Evolutionary conservation across 768 basidiomycete genomes (phyloP).

Genomic region (Suillus americanus): DNA sequence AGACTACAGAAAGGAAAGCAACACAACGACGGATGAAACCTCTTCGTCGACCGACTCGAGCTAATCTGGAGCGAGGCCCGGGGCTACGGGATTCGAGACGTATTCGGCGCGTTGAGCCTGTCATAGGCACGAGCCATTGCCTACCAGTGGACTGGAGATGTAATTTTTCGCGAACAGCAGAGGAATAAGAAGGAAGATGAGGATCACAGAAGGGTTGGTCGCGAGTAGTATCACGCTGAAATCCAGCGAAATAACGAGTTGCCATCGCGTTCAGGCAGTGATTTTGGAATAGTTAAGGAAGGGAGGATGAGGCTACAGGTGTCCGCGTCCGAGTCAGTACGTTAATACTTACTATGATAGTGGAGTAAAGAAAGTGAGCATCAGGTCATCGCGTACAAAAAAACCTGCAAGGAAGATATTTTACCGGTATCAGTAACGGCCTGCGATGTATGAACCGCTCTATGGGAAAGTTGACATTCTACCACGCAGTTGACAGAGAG

Average conservation of each 20-base stretch:
- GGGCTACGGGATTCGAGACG: constrained; percentile 59
- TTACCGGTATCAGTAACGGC: constrained; percentile 1
- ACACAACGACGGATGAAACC: constrained; percentile 54
- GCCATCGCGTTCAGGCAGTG: background rate
- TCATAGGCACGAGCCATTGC: constrained; percentile 55
- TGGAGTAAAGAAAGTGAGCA: constrained; percentile 5
- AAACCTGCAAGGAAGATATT: constrained; percentile 6
- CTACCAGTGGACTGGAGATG: constrained; percentile 29
- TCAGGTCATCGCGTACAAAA: background rate
- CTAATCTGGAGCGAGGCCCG: constrained; percentile 42
- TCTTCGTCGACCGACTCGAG: constrained; percentile 52
- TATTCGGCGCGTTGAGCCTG: constrained; percentile 56
- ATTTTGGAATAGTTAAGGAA: background rate
- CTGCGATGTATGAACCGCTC: background rate
- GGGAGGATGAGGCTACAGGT: background rate
- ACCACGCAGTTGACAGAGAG: background rate
- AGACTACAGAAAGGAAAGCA: constrained; percentile 49
- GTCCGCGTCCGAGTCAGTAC: background rate
- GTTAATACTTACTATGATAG: background rate
- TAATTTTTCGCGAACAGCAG: constrained; percentile 41
- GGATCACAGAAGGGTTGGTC: constrained; percentile 2
- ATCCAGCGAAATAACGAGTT: constrained; percentile 7
- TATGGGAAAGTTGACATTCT: background rate
- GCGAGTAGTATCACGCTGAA: constrained; percentile 10
- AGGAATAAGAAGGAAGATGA: constrained; percentile 20